Base-by-base conservation (phyloP, 225 moss, liverwort and hornwort species). In the Asterella californica region DNA sequence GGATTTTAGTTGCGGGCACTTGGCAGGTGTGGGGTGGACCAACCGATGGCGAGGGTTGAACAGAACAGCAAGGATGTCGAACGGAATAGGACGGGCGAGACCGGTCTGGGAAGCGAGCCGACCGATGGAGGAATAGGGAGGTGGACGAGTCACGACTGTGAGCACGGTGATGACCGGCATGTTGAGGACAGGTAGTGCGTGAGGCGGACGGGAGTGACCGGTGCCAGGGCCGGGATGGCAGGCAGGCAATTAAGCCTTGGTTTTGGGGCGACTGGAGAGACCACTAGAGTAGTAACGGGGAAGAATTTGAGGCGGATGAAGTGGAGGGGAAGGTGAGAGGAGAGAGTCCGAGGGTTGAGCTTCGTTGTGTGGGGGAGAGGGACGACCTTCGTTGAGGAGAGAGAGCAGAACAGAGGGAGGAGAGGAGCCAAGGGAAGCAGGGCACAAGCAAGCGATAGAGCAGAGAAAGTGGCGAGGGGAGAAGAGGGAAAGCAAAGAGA, bases 1-100 rank as follows among this genome's bases (percentile, higher is more conserved):
- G 75, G 75, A 18, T 76, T 70, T 55, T 52, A 52, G 79, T 79
- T 79, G 25, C 36, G 53, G 79, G 69, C n/a, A n/a, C n/a, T n/a
- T n/a, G n/a, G n/a, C 54, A 70, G 70, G 52, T 79, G 17, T 0
- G 67, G 33, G 72, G 52, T 50, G 50, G 74, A 53, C 74, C 74
- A 52, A 54, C 11, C 29, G 74, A 54, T n/a, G 74, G 24, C 27
- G 50, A 74, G 9, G 74, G 18, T 30, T 74, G 74, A 74, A 32
- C 42, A 42, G 42, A 42, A 42, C 52, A 74, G 53, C 32, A 19
- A 47, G 32, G 74, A 15, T 52, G 52, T 74, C 17, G 74, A 50
- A 53, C 74, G 10, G 50, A 53, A 32, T 15, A 6, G 5, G 52
- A 52, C 49, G n/a, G 66, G 66, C 5, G 11, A 30, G 66, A 66